Evolutionary conservation across 805 yeast genomes (phyloP).

Genomic region (Ogataea saltuana): DNA sequence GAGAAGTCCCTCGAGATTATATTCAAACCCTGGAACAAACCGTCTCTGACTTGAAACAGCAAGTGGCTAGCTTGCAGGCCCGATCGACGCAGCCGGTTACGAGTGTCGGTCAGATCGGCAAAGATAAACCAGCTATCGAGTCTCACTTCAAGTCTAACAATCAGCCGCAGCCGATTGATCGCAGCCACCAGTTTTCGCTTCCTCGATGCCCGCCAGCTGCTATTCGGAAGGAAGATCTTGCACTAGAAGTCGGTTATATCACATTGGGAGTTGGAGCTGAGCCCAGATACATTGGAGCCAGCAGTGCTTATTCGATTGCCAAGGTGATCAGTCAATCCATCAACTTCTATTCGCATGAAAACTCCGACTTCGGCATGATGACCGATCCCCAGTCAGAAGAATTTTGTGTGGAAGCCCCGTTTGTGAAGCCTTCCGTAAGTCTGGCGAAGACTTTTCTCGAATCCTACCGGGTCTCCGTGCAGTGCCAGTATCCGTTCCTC

Average conservation of each 20-base stretch:
- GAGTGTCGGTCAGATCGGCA: not conserved
- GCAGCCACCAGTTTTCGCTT: no score
- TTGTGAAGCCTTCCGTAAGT: slow-evolving; percentile 2
- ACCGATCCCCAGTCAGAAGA: not conserved
- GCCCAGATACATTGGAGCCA: slow-evolving; percentile 1
- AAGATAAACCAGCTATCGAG: not conserved
- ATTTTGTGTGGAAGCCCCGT: not conserved
- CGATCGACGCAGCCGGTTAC: not conserved
- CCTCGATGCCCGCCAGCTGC: not conserved
- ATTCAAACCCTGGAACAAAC: slow-evolving; percentile 2
- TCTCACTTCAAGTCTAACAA: no score
- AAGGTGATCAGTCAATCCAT: slow-evolving; percentile 4
- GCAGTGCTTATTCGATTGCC: slow-evolving; percentile 5
- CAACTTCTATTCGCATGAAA: slow-evolving; percentile 4
- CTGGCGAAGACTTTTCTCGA: slow-evolving; percentile 4
- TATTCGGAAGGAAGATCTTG: not conserved
- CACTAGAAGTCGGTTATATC: slow-evolving; percentile 3
- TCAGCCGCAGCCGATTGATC: not conserved
- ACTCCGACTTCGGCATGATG: not conserved
- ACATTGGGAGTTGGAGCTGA: slow-evolving; percentile 3
- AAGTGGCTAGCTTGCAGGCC: not conserved
- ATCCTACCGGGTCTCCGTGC: slow-evolving; percentile 34
- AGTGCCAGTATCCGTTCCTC: slow-evolving; percentile 38
- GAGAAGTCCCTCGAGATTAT: slow-evolving; percentile 5
- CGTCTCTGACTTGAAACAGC: not conserved